Percentiles rank a stretch among this genome's conserved stretches.
phyloP scores from a whole-genome alignment of 2,329 filamentous ascomycete species.

The Aspergillus intermedius region DNA sequence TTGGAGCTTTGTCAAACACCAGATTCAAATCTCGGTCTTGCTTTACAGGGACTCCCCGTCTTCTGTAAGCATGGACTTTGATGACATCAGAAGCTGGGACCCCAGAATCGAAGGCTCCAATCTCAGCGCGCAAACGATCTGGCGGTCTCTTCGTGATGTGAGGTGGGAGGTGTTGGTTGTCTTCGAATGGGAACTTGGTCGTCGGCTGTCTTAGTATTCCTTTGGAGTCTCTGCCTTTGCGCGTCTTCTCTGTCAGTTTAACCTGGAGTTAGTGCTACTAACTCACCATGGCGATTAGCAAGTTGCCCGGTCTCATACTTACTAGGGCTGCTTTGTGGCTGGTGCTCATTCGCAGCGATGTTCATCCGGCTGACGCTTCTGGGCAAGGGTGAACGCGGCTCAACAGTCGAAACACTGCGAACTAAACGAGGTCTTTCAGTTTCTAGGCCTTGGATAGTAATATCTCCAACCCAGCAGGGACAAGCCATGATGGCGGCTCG shows the following conservation, averaged over 20 bases:
- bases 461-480: slow-evolving; percentile 2
- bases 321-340: neutral
- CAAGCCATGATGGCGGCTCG: slow-evolving; percentile 5
- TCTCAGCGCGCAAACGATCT: slow-evolving; percentile 2
- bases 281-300: neutral
- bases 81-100: slow-evolving; percentile 3
- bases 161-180: neutral
- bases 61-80: slow-evolving; percentile 5
- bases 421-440: slow-evolving; percentile 8
- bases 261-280: too few species aligned
- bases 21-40: neutral
- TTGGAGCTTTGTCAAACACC: slow-evolving; percentile 1
- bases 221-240: neutral
- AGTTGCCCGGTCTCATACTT: neutral
- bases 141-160: neutral
- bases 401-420: neutral
- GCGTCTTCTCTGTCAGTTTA: neutral
- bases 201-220: slow-evolving; percentile 9
- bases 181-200: slow-evolving; percentile 5
- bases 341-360: neutral
- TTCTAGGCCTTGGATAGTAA: slow-evolving; percentile 6
- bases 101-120: neutral
- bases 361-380: slow-evolving; percentile 3
- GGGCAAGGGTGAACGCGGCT: slow-evolving; percentile 4
- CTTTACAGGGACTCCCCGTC: neutral